Evolutionary conservation across 257 asterid genomes (phyloP).

Genomic region (Linderniella brevidens): DNA sequence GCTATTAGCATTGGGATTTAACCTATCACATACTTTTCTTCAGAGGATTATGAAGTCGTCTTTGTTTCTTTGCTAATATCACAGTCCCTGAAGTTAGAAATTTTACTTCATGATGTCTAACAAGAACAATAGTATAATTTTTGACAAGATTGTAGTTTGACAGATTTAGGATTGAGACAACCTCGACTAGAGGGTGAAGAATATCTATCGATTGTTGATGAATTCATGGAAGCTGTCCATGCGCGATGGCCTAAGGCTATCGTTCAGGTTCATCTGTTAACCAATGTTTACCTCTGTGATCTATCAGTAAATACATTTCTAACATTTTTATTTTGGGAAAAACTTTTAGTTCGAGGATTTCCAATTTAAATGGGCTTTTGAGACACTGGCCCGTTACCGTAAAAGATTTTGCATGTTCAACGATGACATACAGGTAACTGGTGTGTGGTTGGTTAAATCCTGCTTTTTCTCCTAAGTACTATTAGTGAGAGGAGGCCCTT

Average conservation of each 20-base stretch:
- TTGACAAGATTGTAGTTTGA: slow-evolving; percentile 21
- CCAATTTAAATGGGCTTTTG: slow-evolving; percentile 99
- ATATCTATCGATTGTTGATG: slow-evolving; percentile 77
- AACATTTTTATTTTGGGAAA: slow-evolving; percentile 10
- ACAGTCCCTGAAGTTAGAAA: neutral
- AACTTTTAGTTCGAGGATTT: slow-evolving; percentile 88
- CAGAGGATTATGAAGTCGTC: too few species aligned
- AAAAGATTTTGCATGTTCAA: slow-evolving; percentile 98
- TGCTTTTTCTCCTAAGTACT: slow-evolving; percentile 6
- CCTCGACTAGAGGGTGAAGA: slow-evolving; percentile 98
- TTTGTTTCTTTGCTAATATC: too few species aligned
- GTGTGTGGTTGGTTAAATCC: slow-evolving; percentile 20
- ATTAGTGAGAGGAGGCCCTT: slow-evolving; percentile 2
- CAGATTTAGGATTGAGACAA: slow-evolving; percentile 94
- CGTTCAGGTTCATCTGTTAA: slow-evolving; percentile 64
- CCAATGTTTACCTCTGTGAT: slow-evolving; percentile 8
- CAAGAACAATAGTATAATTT: slow-evolving; percentile 9
- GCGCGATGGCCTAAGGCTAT: slow-evolving; percentile 99
- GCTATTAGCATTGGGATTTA: too few species aligned
- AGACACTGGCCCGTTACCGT: slow-evolving; percentile 88
- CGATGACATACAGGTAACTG: slow-evolving; percentile 98
- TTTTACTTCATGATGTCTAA: neutral
- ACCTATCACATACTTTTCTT: too few species aligned
- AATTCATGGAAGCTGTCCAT: slow-evolving; percentile 99
- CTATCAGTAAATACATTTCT: slow-evolving; percentile 11